Percentiles rank a stretch among this genome's conserved stretches.
Conservation (phyloP, 331 rosid species). For the Quercus tomentella region DNA sequence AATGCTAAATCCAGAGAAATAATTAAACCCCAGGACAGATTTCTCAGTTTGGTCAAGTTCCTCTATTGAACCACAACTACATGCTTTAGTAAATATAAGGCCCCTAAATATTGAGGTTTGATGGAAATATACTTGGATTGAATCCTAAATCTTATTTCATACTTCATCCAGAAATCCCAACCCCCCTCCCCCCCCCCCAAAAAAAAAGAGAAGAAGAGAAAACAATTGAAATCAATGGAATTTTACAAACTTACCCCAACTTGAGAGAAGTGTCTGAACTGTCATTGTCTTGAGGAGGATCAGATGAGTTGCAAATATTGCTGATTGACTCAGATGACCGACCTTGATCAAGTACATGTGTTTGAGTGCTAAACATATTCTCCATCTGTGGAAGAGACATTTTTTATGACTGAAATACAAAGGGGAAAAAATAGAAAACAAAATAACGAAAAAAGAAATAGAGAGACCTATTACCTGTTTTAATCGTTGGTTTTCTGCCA, state of each 20-base stretch:
- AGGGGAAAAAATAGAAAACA: not conserved
- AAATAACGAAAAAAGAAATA: not conserved
- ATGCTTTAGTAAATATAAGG: not conserved
- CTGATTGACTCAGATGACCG: too few species aligned
- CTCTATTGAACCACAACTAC: not conserved
- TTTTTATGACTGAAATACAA: too few species aligned
- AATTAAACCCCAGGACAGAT: not conserved
- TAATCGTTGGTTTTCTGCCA: too few species aligned
- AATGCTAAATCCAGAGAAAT: not conserved
- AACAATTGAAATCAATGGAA: not conserved
- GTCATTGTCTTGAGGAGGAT: not conserved
- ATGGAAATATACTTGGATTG: not conserved
- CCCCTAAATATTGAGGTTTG: not conserved
- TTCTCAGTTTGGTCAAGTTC: not conserved
- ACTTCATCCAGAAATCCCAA: not conserved
- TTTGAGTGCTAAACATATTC: too few species aligned
- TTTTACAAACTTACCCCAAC: conserved; percentile 30
- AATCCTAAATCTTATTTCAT: not conserved
- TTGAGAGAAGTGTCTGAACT: conserved; percentile 49
- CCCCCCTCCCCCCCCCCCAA: not conserved
- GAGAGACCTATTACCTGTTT: conserved; percentile 28
- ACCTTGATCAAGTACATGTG: too few species aligned
- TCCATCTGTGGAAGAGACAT: too few species aligned
- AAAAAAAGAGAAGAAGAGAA: not conserved
- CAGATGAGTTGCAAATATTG: too few species aligned